phyloP scores from a whole-genome alignment of 108 stramenopile genomes.

The Skeletonema tropicum region DNA sequence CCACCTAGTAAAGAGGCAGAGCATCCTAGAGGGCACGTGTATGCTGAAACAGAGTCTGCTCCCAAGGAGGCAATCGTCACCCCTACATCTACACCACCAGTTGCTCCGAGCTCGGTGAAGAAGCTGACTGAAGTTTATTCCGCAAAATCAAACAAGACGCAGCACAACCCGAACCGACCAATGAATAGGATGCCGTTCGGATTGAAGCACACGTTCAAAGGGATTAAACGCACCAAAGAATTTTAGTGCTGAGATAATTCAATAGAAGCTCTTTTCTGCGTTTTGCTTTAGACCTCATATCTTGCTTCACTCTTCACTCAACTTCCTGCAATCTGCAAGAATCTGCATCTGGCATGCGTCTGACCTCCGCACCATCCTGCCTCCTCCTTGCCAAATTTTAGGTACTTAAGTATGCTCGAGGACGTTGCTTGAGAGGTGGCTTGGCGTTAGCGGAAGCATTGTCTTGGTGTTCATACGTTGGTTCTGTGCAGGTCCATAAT shows the following conservation, averaged over 20 bases:
- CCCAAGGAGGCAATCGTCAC: not conserved
- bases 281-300: no score
- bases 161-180: not conserved
- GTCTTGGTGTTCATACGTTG: not conserved
- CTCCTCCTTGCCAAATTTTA: no score
- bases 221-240: not conserved
- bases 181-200: not conserved
- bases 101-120: not conserved
- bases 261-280: no score
- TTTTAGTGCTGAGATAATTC: not conserved
- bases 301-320: no score
- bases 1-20: not conserved
- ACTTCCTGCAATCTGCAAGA: no score
- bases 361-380: not conserved
- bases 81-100: not conserved
- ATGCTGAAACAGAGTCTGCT: not conserved
- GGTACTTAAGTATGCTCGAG: no score
- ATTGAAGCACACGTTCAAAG: conserved; percentile 2
- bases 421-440: no score
- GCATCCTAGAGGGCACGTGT: not conserved
- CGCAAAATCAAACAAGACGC: not conserved
- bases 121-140: not conserved
- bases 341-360: no score
- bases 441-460: no score
- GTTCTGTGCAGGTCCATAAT: not conserved